Percentiles rank a stretch among this genome's conserved stretches.
These are phyloP conservation scores for Penicillium nucicola DNA, from an alignment of 495 filamentous ascomycete species.

Conservation along the genomic window DNA sequence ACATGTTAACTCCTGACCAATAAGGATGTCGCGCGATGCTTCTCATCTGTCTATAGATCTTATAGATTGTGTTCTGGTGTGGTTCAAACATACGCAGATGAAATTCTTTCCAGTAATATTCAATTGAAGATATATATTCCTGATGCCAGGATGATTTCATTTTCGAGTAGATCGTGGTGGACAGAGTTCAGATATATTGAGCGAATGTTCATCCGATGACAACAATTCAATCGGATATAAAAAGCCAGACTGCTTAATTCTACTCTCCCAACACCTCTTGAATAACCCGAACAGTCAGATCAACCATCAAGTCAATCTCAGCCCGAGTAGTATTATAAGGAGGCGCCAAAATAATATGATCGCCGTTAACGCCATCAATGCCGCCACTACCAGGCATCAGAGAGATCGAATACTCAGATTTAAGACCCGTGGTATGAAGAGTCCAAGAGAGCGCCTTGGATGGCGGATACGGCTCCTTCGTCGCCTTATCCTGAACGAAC, in stretches of 20 bases:
- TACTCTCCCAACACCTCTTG: conserved; percentile 24
- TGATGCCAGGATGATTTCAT: too few relatives aligned
- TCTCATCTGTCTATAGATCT: too few relatives aligned
- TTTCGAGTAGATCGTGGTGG: too few relatives aligned
- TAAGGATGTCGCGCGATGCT: too few relatives aligned
- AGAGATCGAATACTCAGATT: conserved; percentile 53
- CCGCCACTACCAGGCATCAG: conserved; percentile 70
- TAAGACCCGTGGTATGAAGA: conserved; percentile 50
- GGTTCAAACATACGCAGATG: too few relatives aligned
- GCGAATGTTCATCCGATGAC: too few relatives aligned
- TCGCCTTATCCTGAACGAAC: conserved; percentile 51
- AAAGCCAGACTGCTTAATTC: background rate
- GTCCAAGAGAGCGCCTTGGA: conserved; percentile 32
- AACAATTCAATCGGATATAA: background rate
- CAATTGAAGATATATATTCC: too few relatives aligned
- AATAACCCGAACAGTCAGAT: conserved; percentile 29
- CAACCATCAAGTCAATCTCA: conserved; percentile 59
- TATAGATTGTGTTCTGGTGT: too few relatives aligned
- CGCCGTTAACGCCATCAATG: conserved; percentile 61
- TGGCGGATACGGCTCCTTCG: conserved; percentile 49
- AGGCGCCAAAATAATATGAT: conserved; percentile 71
- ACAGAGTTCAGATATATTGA: too few relatives aligned
- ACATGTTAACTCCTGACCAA: too few relatives aligned
- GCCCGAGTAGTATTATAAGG: conserved; percentile 60
- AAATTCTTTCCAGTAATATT: too few relatives aligned